phyloP scores from a whole-genome alignment of 176 grass and related monocot genomes.

The Pontederia paniculata region DNA sequence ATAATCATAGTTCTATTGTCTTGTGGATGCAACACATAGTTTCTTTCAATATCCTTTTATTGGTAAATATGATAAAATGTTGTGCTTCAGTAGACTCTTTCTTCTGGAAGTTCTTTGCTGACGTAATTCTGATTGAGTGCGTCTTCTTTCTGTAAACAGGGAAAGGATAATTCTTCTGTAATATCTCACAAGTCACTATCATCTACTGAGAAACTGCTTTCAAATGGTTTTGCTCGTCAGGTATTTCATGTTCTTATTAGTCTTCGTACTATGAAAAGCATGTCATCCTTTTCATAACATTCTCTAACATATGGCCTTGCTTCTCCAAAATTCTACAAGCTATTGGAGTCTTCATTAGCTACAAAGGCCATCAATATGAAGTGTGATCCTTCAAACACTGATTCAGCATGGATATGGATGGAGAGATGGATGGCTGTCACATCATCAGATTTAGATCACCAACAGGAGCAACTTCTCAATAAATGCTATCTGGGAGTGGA shows the following conservation, averaged over 20 bases:
- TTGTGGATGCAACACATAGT: no score
- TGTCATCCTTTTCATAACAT: background rate
- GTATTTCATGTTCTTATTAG: background rate
- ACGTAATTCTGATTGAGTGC: background rate
- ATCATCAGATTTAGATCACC: background rate
- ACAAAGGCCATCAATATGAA: conserved; percentile 64
- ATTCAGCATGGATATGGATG: conserved; percentile 15
- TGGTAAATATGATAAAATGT: background rate
- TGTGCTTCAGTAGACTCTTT: background rate
- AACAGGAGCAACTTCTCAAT: background rate
- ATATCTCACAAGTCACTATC: conserved; percentile 6
- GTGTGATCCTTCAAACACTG: conserved; percentile 75
- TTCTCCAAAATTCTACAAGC: conserved; percentile 38
- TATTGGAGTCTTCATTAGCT: conserved; percentile 39
- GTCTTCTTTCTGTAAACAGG: background rate
- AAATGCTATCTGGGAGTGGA: background rate
- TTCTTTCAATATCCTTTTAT: no score
- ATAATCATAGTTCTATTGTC: no score
- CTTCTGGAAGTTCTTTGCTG: background rate
- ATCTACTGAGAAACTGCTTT: conserved; percentile 2
- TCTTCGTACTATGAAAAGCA: no score
- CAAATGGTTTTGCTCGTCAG: conserved; percentile 19
- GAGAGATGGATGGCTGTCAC: conserved; percentile 22
- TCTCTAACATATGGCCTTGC: conserved; percentile 15
- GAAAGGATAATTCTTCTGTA: background rate